Evolutionary conservation across 2,329 filamentous ascomycete species (phyloP).

Genomic region (Neoascochyta sp.): DNA sequence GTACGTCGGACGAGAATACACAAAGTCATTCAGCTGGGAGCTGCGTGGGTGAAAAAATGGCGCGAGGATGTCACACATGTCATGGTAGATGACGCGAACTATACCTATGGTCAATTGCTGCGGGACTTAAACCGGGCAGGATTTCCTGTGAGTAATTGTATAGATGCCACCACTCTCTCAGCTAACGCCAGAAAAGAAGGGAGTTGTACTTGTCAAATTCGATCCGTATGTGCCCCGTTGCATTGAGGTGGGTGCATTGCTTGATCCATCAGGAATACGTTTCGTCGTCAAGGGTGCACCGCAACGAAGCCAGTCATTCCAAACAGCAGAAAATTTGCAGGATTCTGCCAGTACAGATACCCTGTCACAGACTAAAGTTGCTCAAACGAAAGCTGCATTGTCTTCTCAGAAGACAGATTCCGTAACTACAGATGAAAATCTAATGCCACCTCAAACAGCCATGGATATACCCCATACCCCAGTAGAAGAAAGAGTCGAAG

Average conservation of each 20-base stretch:
- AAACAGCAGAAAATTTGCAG: slow-evolving; percentile 2
- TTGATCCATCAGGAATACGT: slow-evolving; percentile 54
- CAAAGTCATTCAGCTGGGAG: slow-evolving; percentile 64
- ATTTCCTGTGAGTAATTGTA: slow-evolving; percentile 46
- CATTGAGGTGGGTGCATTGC: slow-evolving; percentile 38
- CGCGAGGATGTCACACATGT: slow-evolving; percentile 65
- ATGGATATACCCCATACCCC: slow-evolving; percentile 3
- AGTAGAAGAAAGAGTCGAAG: slow-evolving; percentile 22
- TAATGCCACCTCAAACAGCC: slow-evolving; percentile 8
- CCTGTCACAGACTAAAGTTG: too few relatives aligned
- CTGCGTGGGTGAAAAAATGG: slow-evolving; percentile 62
- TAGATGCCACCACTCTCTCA: not conserved
- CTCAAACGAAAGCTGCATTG: slow-evolving; percentile 34
- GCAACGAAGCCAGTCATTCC: slow-evolving; percentile 5
- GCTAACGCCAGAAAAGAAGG: slow-evolving; percentile 21
- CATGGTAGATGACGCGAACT: slow-evolving; percentile 64
- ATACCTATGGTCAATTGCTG: slow-evolving; percentile 63
- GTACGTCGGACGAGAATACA: slow-evolving; percentile 67
- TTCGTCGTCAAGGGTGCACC: slow-evolving; percentile 58
- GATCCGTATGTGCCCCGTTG: slow-evolving; percentile 46
- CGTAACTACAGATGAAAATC: slow-evolving; percentile 35
- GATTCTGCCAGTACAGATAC: too few relatives aligned
- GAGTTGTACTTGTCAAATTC: slow-evolving; percentile 49
- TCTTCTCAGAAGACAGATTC: slow-evolving; percentile 36
- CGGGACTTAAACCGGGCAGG: slow-evolving; percentile 49